Evolutionary conservation across 495 filamentous ascomycete species (phyloP).

Genomic region (Aspergillus haitiensis): DNA sequence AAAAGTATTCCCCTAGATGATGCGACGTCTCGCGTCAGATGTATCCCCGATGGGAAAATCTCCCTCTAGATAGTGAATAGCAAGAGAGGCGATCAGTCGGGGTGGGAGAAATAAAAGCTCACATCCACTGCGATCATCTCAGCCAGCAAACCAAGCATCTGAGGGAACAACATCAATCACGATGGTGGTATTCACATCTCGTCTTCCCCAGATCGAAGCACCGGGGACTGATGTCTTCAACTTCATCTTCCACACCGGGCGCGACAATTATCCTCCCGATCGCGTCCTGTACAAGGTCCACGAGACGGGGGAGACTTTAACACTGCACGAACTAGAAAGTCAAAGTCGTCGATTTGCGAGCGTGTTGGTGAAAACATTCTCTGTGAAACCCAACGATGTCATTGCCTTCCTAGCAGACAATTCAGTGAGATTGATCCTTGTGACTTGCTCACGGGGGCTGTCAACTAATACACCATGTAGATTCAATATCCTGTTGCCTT

Average conservation of each 20-base stretch:
- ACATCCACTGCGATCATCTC: not conserved
- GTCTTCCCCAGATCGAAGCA: constrained; percentile 2
- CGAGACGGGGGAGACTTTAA: constrained; percentile 12
- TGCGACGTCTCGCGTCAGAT: not conserved
- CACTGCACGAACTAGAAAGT: constrained; percentile 9
- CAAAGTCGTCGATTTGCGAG: constrained; percentile 16
- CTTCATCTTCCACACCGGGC: constrained; percentile 18
- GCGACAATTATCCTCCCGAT: constrained; percentile 6
- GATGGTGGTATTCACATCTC: constrained; percentile 18
- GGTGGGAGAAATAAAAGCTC: not conserved
- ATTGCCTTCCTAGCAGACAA: constrained; percentile 17
- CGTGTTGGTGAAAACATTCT: constrained; percentile 4
- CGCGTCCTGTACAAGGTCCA: constrained; percentile 15
- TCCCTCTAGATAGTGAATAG: not conserved
- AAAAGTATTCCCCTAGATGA: not conserved
- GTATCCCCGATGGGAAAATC: not conserved
- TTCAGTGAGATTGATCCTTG: not conserved
- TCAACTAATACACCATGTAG: not conserved
- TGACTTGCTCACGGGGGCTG: not conserved
- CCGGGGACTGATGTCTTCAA: constrained; percentile 17
- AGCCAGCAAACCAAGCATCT: not conserved
- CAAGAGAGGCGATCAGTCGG: not conserved
- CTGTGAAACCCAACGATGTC: constrained; percentile 16
- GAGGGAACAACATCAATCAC: not conserved
- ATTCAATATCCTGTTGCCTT: constrained; percentile 21